A percentile compares a stretch with the other conserved stretches of the same genome.
Evolutionary conservation across 768 basidiomycete genomes (phyloP).

Genomic region (Exidia glandulosa): DNA sequence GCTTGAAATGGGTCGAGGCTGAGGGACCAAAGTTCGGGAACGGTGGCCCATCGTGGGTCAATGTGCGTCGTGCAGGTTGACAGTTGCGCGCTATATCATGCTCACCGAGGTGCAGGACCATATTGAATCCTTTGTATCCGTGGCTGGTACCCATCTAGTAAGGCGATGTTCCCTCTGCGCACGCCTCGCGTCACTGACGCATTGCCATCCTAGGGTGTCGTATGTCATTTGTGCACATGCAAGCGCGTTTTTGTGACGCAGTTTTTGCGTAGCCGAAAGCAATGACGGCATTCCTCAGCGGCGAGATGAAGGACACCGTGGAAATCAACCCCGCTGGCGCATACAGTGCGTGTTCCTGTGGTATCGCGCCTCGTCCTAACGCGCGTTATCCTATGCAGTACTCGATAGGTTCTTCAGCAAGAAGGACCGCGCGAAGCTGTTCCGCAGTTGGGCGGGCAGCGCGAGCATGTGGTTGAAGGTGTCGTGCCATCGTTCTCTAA

Average conservation of each 20-base stretch:
- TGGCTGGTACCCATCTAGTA: constrained; percentile 85
- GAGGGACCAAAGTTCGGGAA: constrained; percentile 48
- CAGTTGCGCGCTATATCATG: constrained; percentile 6
- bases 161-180: constrained; percentile 13
- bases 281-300: constrained; percentile 88
- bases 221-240: neutral
- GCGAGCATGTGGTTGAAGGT: constrained; percentile 93
- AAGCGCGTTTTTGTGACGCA: neutral
- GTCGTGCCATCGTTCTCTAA: neutral
- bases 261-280: constrained; percentile 66
- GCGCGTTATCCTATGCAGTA: constrained; percentile 37
- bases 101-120: constrained; percentile 42
- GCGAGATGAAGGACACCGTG: constrained; percentile 92
- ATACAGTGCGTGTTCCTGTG: constrained; percentile 37
- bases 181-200: constrained; percentile 2
- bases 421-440: constrained; percentile 77
- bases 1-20: constrained; percentile 96
- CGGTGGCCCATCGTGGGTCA: constrained; percentile 85
- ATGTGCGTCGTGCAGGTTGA: constrained; percentile 33
- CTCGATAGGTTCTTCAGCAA: constrained; percentile 85
- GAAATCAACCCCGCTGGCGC: constrained; percentile 73
- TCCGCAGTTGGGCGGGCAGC: constrained; percentile 91
- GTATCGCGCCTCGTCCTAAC: neutral
- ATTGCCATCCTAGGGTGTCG: no score
- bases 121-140: constrained; percentile 72